Base-by-base conservation (phyloP, 805 yeast genomes). In the Tanozyma kutaoensis region DNA sequence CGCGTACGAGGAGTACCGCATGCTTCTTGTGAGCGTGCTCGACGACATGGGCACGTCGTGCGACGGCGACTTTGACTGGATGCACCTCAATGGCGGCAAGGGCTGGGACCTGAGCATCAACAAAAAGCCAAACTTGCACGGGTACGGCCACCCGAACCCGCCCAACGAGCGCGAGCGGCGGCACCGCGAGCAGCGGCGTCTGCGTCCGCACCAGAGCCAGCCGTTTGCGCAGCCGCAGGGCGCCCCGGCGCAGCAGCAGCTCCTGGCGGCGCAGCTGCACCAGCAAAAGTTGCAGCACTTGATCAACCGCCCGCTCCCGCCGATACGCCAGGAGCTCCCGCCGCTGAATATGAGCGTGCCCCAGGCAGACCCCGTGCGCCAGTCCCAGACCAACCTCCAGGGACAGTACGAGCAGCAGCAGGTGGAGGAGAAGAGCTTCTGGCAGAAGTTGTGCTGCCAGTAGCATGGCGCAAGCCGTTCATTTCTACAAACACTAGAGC, bases 61-160 rank as follows among this genome's bases (percentile, higher is more conserved):
- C 28, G 78, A 75, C 26, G 93, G 81, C 24, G 86, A 81, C 45
- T 91, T 85, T 54, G 98, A 91, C 60, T 91, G 98, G 98, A 82
- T 85, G 95, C 80, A 78, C 43, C 64, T 91, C 40, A 91, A 91
- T 50, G 82, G 80, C 30, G 97, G 97, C 33, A 75, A 76, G 50
- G 97, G 97, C 28, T 88, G 95, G 95, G 97, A 91, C 55, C 69
- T 81, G 17, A 62, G 79, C 12, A 72, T 78, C 36, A 85, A 85
- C 55, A 85, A 84, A 50, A 86, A 86, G 53, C 93, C 95, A 29
- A 86, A 86, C 46, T 58, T 86, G 36, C 96, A 86, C 52, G 97
- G 97, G 23, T 86, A 86, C 51, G 96, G 96, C 20, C 91, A 85
- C 51, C 95, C 95, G 35, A 79, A 76, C 41, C 95, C 95, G 24